Percentiles rank a stretch among this genome's conserved stretches.
phyloP scores from a whole-genome alignment of 2,329 filamentous ascomycete species.

The Rhinocladiella similis region DNA sequence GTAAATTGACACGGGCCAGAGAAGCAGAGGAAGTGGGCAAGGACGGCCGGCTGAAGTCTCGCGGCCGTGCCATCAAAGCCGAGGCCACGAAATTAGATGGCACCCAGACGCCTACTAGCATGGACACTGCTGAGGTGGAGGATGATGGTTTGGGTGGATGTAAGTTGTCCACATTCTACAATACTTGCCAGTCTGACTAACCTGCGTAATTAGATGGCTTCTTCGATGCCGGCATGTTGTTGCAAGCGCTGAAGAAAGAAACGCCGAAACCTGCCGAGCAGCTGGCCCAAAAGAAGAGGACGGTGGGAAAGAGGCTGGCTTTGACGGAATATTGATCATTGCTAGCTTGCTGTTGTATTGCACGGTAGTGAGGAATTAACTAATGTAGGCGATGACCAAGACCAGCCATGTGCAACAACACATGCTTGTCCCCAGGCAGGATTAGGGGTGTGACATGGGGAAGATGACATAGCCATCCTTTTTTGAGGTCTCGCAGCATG shows the following conservation, averaged over 20 bases:
- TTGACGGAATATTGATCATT: slow-evolving; percentile 46
- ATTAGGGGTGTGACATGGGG: background rate
- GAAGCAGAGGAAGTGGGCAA: slow-evolving; percentile 57
- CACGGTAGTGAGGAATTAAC: background rate
- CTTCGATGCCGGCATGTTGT: slow-evolving; percentile 93
- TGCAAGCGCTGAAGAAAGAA: slow-evolving; percentile 57
- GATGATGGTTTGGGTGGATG: slow-evolving; percentile 92
- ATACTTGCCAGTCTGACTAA: slow-evolving; percentile 34
- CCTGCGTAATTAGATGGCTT: slow-evolving; percentile 70
- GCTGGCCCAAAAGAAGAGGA: slow-evolving; percentile 34
- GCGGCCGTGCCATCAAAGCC: slow-evolving; percentile 58
- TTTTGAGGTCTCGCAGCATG: background rate
- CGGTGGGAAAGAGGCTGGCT: slow-evolving; percentile 51
- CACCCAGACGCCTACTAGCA: slow-evolving; percentile 58
- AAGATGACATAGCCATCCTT: background rate
- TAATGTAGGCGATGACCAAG: background rate
- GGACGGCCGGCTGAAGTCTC: slow-evolving; percentile 59
- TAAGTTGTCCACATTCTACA: slow-evolving; percentile 56
- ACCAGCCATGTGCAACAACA: background rate
- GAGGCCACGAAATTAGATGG: slow-evolving; percentile 45
- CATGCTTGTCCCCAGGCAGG: background rate
- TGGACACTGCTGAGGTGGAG: slow-evolving; percentile 70
- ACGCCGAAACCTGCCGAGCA: slow-evolving; percentile 35
- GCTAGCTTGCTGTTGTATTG: background rate
- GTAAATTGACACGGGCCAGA: slow-evolving; percentile 57